Evolutionary conservation across 345 rosid genomes (phyloP), one percentile per base, ranked within the genome.

Genomic region (Raphanus sativus): DNA sequence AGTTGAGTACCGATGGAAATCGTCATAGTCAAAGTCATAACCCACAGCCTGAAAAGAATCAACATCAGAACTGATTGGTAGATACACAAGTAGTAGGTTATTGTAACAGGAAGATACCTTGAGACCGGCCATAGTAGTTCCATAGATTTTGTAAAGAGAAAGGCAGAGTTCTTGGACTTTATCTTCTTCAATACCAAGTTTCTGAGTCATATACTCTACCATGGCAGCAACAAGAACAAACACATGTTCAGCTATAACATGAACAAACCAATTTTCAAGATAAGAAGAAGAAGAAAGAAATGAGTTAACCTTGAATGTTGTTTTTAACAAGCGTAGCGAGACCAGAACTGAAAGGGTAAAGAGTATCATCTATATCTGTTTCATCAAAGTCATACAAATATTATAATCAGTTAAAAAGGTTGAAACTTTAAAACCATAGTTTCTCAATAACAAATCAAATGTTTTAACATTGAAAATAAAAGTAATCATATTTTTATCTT

Each of bases 101-200:
- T 1, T n/a, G 55, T 48, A 4, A 10, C n/a, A 16, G 54, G 13
- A 32, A 52, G 62, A 74, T 84, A 92, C 98, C 93, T 81, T 85
- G 69, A 95, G 92, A 75, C 99, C 99, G 80, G 99, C 97, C 99
- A 92, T 84, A 69, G 98, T 91, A 16, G 99, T 95, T 17, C 99
- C 99, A 81, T 89, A 95, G 75, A 86, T 71, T 83, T 88, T 89
- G 73, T 94, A 94, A 75, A 92, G 83, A 0, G 91, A 83, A 66
- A 76, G 70, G 56, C 96, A 90, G 50, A 92, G 67, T 71, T 88
- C 92, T 38, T 86, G 85, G 52, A 94, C 88, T 76, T 73, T 85
- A 71, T 79, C 84, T 79, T 79, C 81, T 73, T 89, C 89, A 2
- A 92, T 74, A 32, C 92, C 90, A 75, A 94, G 90, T 67, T 77